Evolutionary conservation across 2,329 filamentous ascomycete genomes (phyloP).

Genomic region (Aspergillus thermomutatus): DNA sequence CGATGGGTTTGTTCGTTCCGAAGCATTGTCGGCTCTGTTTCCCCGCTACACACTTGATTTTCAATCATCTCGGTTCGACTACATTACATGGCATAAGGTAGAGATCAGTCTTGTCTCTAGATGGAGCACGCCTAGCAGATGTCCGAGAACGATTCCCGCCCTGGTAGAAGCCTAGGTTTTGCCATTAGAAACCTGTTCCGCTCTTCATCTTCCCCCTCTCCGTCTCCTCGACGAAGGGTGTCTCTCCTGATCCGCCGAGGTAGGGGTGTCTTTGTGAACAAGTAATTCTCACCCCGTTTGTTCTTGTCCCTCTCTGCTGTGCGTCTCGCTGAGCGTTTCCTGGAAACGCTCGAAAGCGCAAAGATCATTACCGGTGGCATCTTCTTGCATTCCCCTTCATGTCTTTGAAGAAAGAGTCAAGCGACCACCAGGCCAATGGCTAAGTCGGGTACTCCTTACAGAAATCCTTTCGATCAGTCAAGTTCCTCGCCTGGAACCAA

Average conservation of each 20-base stretch:
- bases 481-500: constrained; percentile 14
- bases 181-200: constrained; percentile 32
- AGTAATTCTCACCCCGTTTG: constrained; percentile 24
- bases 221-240: constrained; percentile 28
- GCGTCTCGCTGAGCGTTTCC: not conserved
- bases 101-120: constrained; percentile 17
- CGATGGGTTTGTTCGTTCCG: constrained; percentile 18
- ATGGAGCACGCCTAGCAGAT: constrained; percentile 33
- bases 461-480: constrained; percentile 16
- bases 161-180: constrained; percentile 29
- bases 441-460: constrained; percentile 13
- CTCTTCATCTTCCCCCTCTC: constrained; percentile 25
- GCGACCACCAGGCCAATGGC: not conserved
- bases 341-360: not conserved
- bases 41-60: constrained; percentile 1
- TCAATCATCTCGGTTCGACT: constrained; percentile 6
- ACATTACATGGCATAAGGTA: constrained; percentile 19
- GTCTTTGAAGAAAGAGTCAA: not conserved
- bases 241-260: constrained; percentile 34
- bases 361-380: not conserved
- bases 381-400: not conserved
- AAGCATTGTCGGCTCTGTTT: constrained; percentile 6
- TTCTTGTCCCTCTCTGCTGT: constrained; percentile 1
- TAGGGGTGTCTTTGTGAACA: constrained; percentile 31
- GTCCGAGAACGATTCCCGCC: constrained; percentile 32